phyloP scores from a whole-genome alignment of 1,139 yeast species.

The Geotrichum europaeum region DNA sequence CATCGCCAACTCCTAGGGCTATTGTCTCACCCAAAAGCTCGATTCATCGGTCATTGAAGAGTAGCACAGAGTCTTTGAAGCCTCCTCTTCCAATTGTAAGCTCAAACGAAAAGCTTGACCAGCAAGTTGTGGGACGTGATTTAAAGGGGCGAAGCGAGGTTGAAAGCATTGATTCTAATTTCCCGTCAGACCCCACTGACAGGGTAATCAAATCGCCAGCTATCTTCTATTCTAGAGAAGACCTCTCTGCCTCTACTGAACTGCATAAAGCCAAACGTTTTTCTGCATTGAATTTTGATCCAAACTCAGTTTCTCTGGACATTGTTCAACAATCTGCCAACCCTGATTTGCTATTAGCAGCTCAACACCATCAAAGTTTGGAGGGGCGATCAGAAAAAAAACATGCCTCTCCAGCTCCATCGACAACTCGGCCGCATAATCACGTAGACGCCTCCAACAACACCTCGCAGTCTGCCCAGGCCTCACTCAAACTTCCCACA shows the following conservation, averaged over 20 bases:
- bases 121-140: neutral
- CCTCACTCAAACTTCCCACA: neutral
- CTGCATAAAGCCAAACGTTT: constrained; percentile 3
- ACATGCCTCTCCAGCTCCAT: neutral
- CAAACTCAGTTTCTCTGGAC: neutral
- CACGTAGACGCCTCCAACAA: neutral
- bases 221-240: neutral
- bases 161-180: neutral
- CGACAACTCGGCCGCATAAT: neutral
- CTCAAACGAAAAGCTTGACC: neutral
- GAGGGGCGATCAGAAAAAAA: neutral
- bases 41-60: neutral
- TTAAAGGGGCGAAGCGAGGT: neutral
- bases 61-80: constrained; percentile 5
- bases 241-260: neutral
- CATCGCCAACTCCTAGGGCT: neutral
- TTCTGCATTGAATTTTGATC: constrained; percentile 2
- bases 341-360: neutral
- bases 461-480: neutral
- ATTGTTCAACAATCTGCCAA: neutral
- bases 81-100: constrained; percentile 5
- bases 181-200: neutral
- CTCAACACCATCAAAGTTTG: neutral
- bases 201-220: neutral
- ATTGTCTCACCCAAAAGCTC: neutral